phyloP scores from a whole-genome alignment of 805 yeast species.

The Sporopachydermia quercuum region DNA sequence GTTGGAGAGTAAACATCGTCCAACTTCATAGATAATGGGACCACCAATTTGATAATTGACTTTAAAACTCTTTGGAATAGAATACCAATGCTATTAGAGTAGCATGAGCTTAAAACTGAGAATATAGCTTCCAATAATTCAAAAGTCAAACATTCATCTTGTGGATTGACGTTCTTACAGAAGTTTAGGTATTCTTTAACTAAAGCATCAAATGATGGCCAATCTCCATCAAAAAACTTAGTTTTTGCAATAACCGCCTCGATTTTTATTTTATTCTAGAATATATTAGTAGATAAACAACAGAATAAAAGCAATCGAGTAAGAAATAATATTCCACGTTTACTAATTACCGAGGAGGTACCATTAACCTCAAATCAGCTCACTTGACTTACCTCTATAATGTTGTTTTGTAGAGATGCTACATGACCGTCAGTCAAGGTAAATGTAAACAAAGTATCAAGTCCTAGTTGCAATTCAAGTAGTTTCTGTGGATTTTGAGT shows the following conservation, averaged over 20 bases:
- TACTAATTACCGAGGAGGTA: too few relatives aligned
- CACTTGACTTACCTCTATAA: slow-evolving; percentile 10
- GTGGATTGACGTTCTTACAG: slow-evolving; percentile 36
- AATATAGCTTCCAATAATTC: slow-evolving; percentile 35
- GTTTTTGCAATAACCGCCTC: slow-evolving; percentile 13
- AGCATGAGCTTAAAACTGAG: slow-evolving; percentile 27
- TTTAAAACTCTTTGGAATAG: slow-evolving; percentile 24
- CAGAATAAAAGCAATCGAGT: slow-evolving; percentile 5
- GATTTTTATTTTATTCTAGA: slow-evolving; percentile 9
- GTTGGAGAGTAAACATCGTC: slow-evolving; percentile 5
- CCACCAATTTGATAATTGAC: slow-evolving; percentile 11
- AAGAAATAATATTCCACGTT: too few relatives aligned
- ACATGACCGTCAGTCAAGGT: slow-evolving; percentile 9
- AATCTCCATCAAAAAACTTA: slow-evolving; percentile 20
- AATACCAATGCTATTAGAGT: slow-evolving; percentile 23
- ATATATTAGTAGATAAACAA: slow-evolving; percentile 2
- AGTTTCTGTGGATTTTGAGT: not conserved
- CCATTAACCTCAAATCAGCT: too few relatives aligned
- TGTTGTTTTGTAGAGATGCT: slow-evolving; percentile 22
- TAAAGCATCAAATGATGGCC: slow-evolving; percentile 33
- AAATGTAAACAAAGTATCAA: not conserved
- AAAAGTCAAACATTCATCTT: slow-evolving; percentile 32
- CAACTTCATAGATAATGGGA: slow-evolving; percentile 7
- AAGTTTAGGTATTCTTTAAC: slow-evolving; percentile 31
- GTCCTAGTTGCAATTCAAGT: not conserved